Evolutionary conservation across 139 green algal species (phyloP).

Genomic region (Desmodesmus armatus): DNA sequence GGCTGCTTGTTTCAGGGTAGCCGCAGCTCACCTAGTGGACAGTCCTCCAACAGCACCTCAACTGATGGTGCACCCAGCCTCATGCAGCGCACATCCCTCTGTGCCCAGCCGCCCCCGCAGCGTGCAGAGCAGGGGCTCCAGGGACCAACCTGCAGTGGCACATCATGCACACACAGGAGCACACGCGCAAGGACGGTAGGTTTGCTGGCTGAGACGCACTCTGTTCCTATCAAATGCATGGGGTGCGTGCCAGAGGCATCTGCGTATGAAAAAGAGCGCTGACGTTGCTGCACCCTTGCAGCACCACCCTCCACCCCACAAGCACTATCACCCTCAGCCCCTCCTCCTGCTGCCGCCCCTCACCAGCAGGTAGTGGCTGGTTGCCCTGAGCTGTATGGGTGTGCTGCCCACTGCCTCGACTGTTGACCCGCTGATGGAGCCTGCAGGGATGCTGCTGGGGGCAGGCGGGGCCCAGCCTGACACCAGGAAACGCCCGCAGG

Average conservation of each 20-base stretch:
- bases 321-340: no score
- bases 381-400: not conserved
- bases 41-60: constrained; percentile 54
- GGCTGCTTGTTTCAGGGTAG: constrained; percentile 45
- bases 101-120: constrained; percentile 56
- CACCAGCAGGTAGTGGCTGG: constrained; percentile 32
- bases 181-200: not conserved
- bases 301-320: no score
- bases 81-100: constrained; percentile 50
- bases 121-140: constrained; percentile 55
- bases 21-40: constrained; percentile 16
- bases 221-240: no score
- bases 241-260: no score
- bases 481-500: constrained; percentile 42
- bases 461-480: constrained; percentile 4
- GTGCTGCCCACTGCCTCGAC: constrained; percentile 19
- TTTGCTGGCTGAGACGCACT: no score
- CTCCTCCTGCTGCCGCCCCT: not conserved
- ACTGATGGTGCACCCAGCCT: not conserved
- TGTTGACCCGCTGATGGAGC: not conserved
- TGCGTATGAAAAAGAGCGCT: no score
- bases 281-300: no score
- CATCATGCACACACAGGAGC: not conserved
- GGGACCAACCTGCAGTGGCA: constrained; percentile 44
- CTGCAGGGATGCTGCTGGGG: not conserved